These are phyloP conservation scores for Pestalotiopsis sp. DNA, from an alignment of 2,329 filamentous ascomycete species.

Conservation along the genomic window DNA sequence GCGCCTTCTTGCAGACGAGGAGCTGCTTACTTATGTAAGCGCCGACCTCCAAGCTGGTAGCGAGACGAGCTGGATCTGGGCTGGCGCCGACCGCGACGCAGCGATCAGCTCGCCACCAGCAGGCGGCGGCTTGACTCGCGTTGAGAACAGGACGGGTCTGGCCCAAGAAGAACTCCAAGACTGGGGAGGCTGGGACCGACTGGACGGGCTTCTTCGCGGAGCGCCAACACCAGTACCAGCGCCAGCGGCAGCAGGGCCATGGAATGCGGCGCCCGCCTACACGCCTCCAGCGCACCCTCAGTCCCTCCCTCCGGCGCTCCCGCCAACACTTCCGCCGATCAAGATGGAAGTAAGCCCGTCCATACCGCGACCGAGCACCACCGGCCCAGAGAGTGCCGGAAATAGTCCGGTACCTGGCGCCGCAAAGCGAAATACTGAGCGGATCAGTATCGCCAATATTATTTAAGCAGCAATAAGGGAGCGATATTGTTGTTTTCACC, in stretches of 20 bases:
- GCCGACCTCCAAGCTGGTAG: slow-evolving; percentile 83
- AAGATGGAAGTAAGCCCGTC: slow-evolving; percentile 32
- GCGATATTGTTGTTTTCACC: not conserved
- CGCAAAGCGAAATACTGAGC: slow-evolving; percentile 43
- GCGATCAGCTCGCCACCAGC: slow-evolving; percentile 28
- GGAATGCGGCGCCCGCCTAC: slow-evolving; percentile 28
- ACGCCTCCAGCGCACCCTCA: slow-evolving; percentile 25
- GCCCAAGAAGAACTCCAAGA: slow-evolving; percentile 62
- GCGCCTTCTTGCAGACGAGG: slow-evolving; percentile 69
- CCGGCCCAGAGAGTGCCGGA: slow-evolving; percentile 29
- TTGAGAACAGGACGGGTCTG: slow-evolving; percentile 54
- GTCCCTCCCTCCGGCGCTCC: slow-evolving; percentile 23
- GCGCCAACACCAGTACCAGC: slow-evolving; percentile 22
- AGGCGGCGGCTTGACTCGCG: slow-evolving; percentile 45
- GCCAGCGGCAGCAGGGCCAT: slow-evolving; percentile 20
- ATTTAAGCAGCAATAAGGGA: slow-evolving; percentile 31
- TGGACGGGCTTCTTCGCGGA: slow-evolving; percentile 65
- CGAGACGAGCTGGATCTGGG: slow-evolving; percentile 84
- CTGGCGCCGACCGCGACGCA: slow-evolving; percentile 56
- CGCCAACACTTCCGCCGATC: slow-evolving; percentile 34
- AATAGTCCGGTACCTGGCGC: slow-evolving; percentile 34
- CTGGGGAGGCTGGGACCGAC: slow-evolving; percentile 80
- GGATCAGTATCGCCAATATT: slow-evolving; percentile 50
- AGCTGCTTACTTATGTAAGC: slow-evolving; percentile 83
- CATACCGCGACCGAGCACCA: slow-evolving; percentile 24